Percentiles rank a stretch among this genome's conserved stretches.
Evolutionary conservation across 2,329 filamentous ascomycete species (phyloP).

Genomic region (Stemphylium lycopersici): DNA sequence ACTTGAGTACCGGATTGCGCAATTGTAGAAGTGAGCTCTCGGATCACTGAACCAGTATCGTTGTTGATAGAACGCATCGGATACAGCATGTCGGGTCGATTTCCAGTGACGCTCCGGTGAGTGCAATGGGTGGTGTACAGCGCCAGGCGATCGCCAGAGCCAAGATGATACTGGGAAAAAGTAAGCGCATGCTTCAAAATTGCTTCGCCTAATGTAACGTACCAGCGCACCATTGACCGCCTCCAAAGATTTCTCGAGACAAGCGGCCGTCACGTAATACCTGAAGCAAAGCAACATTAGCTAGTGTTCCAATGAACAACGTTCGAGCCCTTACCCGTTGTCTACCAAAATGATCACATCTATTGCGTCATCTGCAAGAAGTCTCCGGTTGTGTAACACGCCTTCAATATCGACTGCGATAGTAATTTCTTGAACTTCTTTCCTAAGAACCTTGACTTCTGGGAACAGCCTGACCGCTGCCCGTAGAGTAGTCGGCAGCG

Average conservation of each 20-base stretch:
- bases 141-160: conserved; percentile 32
- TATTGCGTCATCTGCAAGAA: conserved; percentile 25
- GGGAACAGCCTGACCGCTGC: conserved; percentile 30
- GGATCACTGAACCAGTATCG: conserved; percentile 24
- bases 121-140: conserved; percentile 42
- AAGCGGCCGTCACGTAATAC: conserved; percentile 38
- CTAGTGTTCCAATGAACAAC: neutral
- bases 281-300: conserved; percentile 17
- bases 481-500: conserved; percentile 28
- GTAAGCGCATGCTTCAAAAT: neutral
- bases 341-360: conserved; percentile 48
- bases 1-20: conserved; percentile 28
- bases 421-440: conserved; percentile 31
- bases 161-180: conserved; percentile 20
- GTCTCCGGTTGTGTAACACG: conserved; percentile 28
- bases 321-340: conserved; percentile 39
- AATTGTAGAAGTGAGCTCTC: conserved; percentile 26
- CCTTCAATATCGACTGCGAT: conserved; percentile 43
- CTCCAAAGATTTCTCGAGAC: conserved; percentile 27
- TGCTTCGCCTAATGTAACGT: neutral
- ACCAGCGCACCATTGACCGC: conserved; percentile 24
- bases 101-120: conserved; percentile 34
- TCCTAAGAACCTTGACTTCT: conserved; percentile 26
- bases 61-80: conserved; percentile 23
- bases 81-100: conserved; percentile 31